Evolutionary conservation across 495 filamentous ascomycete genomes (phyloP).

Genomic region (Penicillium samsonianum): DNA sequence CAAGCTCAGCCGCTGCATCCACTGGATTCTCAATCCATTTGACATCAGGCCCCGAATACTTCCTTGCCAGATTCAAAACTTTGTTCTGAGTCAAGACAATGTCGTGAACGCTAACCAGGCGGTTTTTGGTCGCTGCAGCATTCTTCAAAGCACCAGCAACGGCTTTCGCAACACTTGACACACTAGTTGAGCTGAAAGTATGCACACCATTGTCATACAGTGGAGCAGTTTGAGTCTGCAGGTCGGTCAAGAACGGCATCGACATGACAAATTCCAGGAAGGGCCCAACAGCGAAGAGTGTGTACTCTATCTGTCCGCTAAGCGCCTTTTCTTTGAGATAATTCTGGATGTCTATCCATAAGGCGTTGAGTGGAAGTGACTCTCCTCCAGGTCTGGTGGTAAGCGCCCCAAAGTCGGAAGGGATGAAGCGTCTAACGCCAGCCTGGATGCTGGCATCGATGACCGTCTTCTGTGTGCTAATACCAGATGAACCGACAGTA

Average conservation of each 20-base stretch:
- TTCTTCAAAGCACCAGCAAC: not conserved
- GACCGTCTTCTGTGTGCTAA: slow-evolving; percentile 40
- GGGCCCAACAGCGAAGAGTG: not conserved
- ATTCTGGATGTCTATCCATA: not conserved
- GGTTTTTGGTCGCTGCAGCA: not conserved
- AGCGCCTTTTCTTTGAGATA: slow-evolving; percentile 2
- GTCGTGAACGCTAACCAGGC: slow-evolving; percentile 1
- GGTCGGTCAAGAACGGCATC: slow-evolving; percentile 2
- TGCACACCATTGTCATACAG: not conserved
- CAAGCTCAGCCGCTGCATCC: not conserved
- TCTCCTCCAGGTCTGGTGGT: not conserved
- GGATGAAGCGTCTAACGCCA: slow-evolving; percentile 56
- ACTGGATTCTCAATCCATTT: slow-evolving; percentile 1
- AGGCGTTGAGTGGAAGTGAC: not conserved
- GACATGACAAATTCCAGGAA: slow-evolving; percentile 9
- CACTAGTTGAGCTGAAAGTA: not conserved
- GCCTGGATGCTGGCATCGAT: slow-evolving; percentile 54
- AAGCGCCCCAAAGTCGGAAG: slow-evolving; percentile 44
- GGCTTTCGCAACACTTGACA: not conserved
- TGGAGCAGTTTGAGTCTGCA: not conserved
- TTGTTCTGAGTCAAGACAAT: not conserved
- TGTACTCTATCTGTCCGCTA: not conserved
- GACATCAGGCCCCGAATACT: not conserved
- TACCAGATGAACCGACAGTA: slow-evolving; percentile 25
- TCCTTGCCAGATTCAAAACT: not conserved